Base-by-base conservation (phyloP, 768 basidiomycete genomes). In the Gyrodon lividus region DNA sequence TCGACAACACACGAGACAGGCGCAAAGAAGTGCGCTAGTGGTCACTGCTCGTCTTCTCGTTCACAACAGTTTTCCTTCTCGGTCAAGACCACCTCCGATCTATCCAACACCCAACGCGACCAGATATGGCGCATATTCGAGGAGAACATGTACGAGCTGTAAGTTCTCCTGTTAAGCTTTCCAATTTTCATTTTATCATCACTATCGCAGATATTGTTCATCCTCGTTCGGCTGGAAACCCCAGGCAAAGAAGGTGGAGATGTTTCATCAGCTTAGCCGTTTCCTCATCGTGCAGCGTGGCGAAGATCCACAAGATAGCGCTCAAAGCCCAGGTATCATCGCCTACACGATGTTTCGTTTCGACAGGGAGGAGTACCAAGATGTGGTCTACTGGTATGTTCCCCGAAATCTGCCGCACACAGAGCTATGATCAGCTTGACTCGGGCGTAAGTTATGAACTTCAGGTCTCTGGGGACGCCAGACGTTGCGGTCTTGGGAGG, bases 221-320 rank as follows among this genome's bases (percentile, higher is more conserved):
- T 86, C 86, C 4, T 81, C 82, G 16, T 78, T 86, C 62, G 85
- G 85, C 40, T 90, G 86, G 84, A 64, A 86, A 47, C 79, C 84
- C 26, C 53, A 56, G 1, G 61, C 71, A 7, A 89, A 89, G 69
- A 66, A 62, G 33, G 67, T 64, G 31, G 87, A 92, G 60, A 64
- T 89, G 31, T 90, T 89, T 58, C 60, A 84, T 60, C 40, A 60
- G 2, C 63, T 73, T 26, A 83, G 86, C 40, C 81, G 89, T 17
- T 89, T 84, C 63, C 62, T 89, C 48, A 51, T 88, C 20, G 71
- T 77, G 6, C 52, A 46, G 22, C 55, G 48, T 22, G 14, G 39
- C 24, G 54, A 60, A 19, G 52, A 39, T 49, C 60, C 20, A 50
- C 59, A 14, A 52, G 34, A 26, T 56, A 57, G 45, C 57, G 51